Evolutionary conservation across 2,329 filamentous ascomycete species (phyloP).

Genomic region (Exophiala dermatitidis): DNA sequence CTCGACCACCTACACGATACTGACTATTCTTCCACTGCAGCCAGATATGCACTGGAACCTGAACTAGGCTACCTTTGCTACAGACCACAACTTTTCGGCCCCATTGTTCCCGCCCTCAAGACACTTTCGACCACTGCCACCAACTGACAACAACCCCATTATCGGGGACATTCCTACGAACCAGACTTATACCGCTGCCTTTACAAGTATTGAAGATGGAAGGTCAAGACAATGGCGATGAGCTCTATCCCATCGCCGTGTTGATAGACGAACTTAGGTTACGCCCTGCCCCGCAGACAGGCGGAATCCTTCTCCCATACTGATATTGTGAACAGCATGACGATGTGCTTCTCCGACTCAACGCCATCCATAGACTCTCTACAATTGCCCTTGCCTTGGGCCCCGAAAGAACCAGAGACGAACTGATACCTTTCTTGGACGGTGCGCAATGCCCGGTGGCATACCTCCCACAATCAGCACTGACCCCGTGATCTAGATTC

Average conservation of each 20-base stretch:
- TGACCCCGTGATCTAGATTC: constrained; percentile 59
- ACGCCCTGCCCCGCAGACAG: constrained; percentile 30
- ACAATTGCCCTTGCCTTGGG: constrained; percentile 96
- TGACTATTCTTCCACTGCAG: constrained; percentile 6
- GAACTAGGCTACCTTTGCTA: constrained; percentile 4
- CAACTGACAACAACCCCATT: constrained; percentile 1
- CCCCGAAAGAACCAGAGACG: constrained; percentile 91
- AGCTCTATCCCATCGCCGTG: constrained; percentile 99
- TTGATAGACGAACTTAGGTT: constrained; percentile 99
- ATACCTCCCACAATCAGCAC: constrained; percentile 25
- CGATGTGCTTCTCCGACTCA: constrained; percentile 93
- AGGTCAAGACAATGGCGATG: constrained; percentile 83
- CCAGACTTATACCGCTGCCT: constrained; percentile 28
- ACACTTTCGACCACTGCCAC: neutral
- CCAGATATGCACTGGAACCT: constrained; percentile 13
- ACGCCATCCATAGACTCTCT: constrained; percentile 95
- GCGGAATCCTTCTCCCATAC: constrained; percentile 7
- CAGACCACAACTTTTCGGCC: neutral
- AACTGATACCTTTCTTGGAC: constrained; percentile 97
- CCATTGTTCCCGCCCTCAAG: neutral
- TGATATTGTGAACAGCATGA: constrained; percentile 63
- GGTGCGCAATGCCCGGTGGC: constrained; percentile 51
- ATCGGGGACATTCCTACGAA: constrained; percentile 19
- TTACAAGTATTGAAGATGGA: constrained; percentile 63
- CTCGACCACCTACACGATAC: neutral